phyloP scores from a whole-genome alignment of 192 early-diverging fungal species.

The Umbelopsis sp. region DNA sequence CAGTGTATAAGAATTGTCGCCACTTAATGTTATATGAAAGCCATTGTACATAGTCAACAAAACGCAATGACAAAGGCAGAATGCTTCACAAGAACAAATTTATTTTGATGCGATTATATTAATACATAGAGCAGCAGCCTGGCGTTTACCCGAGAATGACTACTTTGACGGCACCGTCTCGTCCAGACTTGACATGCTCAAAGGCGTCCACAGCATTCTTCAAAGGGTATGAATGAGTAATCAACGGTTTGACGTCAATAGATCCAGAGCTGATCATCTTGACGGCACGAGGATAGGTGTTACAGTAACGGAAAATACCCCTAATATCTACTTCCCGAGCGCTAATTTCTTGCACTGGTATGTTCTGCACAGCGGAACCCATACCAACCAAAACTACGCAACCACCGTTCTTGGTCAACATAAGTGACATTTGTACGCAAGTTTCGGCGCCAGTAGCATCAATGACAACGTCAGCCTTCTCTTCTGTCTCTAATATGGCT shows the following conservation, averaged over 20 bases:
- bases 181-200: conserved; percentile 39
- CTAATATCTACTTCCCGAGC: conserved; percentile 43
- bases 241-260: conserved; percentile 44
- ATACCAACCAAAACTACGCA: conserved; percentile 46
- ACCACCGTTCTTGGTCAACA: conserved; percentile 41
- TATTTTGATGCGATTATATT: neutral
- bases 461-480: conserved; percentile 41
- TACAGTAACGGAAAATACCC: conserved; percentile 47
- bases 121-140: neutral
- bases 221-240: conserved; percentile 44
- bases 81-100: too few species aligned
- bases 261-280: conserved; percentile 40
- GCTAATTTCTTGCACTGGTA: conserved; percentile 40
- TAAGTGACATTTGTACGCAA: conserved; percentile 44
- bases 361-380: conserved; percentile 36
- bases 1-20: too few species aligned
- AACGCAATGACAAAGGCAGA: too few species aligned
- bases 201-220: conserved; percentile 44
- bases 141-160: conserved; percentile 31
- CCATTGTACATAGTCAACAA: too few species aligned
- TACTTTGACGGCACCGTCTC: conserved; percentile 45
- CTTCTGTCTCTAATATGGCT: conserved; percentile 27
- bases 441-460: conserved; percentile 49
- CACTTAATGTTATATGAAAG: too few species aligned
- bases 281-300: conserved; percentile 41